phyloP scores from a whole-genome alignment of 2,329 filamentous ascomycete genomes.

The Calonectria naviculata region DNA sequence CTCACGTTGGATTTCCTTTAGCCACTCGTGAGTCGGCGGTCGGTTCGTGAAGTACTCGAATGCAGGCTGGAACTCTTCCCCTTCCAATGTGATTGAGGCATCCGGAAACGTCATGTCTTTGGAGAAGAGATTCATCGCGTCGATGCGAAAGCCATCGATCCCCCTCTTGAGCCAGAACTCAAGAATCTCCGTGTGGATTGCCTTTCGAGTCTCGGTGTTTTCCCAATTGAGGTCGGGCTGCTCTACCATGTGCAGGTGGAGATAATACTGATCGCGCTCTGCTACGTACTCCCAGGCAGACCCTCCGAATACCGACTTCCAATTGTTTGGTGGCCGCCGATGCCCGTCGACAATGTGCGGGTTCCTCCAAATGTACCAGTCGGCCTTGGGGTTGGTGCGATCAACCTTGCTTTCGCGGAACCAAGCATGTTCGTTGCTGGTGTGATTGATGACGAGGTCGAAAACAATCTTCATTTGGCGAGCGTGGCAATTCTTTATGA shows the following conservation, averaged over 20 bases:
- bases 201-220: constrained; percentile 70
- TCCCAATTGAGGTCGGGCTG: constrained; percentile 87
- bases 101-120: constrained; percentile 67
- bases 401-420: constrained; percentile 71
- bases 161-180: constrained; percentile 79
- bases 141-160: constrained; percentile 75
- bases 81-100: constrained; percentile 56
- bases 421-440: constrained; percentile 61
- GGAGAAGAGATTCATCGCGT: constrained; percentile 75
- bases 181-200: constrained; percentile 68
- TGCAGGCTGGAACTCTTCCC: constrained; percentile 57
- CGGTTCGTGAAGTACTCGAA: constrained; percentile 63
- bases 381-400: constrained; percentile 67
- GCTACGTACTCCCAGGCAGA: constrained; percentile 32
- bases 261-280: constrained; percentile 74
- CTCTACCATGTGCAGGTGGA: constrained; percentile 75
- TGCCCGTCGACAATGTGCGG: constrained; percentile 61
- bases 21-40: constrained; percentile 71
- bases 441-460: constrained; percentile 83
- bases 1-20: constrained; percentile 66
- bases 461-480: constrained; percentile 77
- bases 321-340: constrained; percentile 76
- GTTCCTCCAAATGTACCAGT: constrained; percentile 70
- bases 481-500: constrained; percentile 69
- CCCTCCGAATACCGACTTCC: constrained; percentile 66